Evolutionary conservation across 768 basidiomycete genomes (phyloP).

Genomic region (Pleurotus giganteus): DNA sequence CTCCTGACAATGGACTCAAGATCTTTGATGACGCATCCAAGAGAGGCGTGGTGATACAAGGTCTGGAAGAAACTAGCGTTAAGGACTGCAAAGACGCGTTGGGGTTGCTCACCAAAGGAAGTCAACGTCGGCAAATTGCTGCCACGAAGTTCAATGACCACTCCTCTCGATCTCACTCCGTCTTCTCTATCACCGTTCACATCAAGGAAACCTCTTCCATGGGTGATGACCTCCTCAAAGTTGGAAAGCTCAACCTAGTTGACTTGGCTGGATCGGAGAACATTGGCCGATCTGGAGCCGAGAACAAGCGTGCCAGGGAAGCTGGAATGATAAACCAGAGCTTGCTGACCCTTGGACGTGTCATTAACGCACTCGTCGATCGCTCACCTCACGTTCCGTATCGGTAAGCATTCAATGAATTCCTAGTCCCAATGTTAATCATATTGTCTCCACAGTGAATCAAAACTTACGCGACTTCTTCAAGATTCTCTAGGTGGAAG

Average conservation of each 20-base stretch:
- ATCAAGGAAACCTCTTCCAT: slow-evolving; percentile 75
- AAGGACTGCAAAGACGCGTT: slow-evolving; percentile 82
- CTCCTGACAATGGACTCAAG: slow-evolving; percentile 59
- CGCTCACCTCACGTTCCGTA: slow-evolving; percentile 92
- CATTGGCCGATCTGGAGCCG: slow-evolving; percentile 93
- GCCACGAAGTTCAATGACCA: slow-evolving; percentile 98
- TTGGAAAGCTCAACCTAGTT: slow-evolving; percentile 96
- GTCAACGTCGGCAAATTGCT: slow-evolving; percentile 87
- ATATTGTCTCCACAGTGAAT: slow-evolving; percentile 58
- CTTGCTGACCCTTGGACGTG: slow-evolving; percentile 91
- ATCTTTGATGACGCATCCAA: slow-evolving; percentile 92
- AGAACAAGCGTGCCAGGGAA: slow-evolving; percentile 91
- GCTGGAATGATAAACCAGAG: slow-evolving; percentile 99
- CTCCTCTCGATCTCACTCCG: slow-evolving; percentile 95
- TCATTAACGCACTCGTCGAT: slow-evolving; percentile 95
- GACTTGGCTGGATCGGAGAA: slow-evolving; percentile 98
- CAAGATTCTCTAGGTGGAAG: slow-evolving; percentile 99
- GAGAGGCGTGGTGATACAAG: slow-evolving; percentile 90
- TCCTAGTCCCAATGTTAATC: not conserved
- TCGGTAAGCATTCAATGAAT: slow-evolving; percentile 46
- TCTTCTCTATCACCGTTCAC: slow-evolving; percentile 96
- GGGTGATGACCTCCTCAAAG: slow-evolving; percentile 86
- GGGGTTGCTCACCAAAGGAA: slow-evolving; percentile 83
- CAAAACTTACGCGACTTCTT: slow-evolving; percentile 93
- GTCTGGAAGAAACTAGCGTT: slow-evolving; percentile 86